Percentiles rank a stretch among this genome's conserved stretches.
Conservation (phyloP, 2,329 filamentous ascomycete genomes). For the Lecanosticta acicola region DNA sequence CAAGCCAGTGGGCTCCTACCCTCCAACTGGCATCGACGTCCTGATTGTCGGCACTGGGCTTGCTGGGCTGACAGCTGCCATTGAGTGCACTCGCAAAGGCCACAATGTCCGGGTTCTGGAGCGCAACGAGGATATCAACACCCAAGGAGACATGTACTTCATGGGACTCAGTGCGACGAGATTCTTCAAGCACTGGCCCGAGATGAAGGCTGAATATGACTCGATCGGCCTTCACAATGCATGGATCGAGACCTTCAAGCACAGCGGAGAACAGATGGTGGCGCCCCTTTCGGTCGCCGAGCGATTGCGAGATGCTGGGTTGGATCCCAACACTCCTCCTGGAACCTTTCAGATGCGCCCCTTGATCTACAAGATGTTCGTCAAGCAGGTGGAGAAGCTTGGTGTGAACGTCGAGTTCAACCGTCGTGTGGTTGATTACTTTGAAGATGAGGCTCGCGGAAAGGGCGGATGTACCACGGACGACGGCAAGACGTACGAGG, state of each 20-base stretch:
- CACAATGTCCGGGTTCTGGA: constrained; percentile 24
- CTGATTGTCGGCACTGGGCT: constrained; percentile 24
- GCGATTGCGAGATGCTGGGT: constrained; percentile 7
- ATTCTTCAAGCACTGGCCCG: constrained; percentile 53
- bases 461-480: constrained; percentile 31
- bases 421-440: constrained; percentile 41
- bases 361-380: constrained; percentile 40
- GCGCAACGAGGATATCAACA: constrained; percentile 24
- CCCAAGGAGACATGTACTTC: constrained; percentile 54
- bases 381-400: constrained; percentile 43
- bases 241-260: constrained; percentile 17
- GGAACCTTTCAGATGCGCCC: constrained; percentile 18
- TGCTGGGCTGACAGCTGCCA: constrained; percentile 20
- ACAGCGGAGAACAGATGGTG: constrained; percentile 18
- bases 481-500: constrained; percentile 39
- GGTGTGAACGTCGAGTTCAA: constrained; percentile 41
- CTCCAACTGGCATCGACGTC: constrained; percentile 20
- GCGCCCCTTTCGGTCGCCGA: constrained; percentile 16
- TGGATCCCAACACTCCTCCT: constrained; percentile 15
- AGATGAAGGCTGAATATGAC: constrained; percentile 37
- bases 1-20: constrained; percentile 49
- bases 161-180: constrained; percentile 53
- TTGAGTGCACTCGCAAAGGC: constrained; percentile 25
- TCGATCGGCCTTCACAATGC: constrained; percentile 12
- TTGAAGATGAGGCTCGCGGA: constrained; percentile 35